Conservation (phyloP, 2,329 filamentous ascomycete species). For the Pezicula carpinea region DNA sequence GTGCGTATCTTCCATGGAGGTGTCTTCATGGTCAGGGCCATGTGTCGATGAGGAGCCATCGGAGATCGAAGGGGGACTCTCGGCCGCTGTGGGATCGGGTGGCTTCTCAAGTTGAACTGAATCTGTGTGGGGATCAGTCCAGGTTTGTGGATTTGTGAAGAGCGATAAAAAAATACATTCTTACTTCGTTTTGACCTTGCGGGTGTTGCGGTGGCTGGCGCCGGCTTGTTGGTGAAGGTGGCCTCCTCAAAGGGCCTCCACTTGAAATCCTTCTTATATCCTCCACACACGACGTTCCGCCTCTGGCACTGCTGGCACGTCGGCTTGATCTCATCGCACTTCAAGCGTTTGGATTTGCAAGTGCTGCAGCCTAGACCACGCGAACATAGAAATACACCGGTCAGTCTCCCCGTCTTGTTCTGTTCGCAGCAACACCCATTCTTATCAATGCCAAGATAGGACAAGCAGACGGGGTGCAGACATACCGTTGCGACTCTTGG, state of each 20-base stretch:
- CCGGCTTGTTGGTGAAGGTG: constrained; percentile 41
- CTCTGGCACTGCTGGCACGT: constrained; percentile 62
- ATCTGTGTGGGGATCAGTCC: constrained; percentile 18
- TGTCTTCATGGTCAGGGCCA: constrained; percentile 20
- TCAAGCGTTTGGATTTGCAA: constrained; percentile 68
- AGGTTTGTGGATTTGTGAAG: background rate
- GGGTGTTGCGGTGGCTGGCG: constrained; percentile 18
- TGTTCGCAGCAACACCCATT: constrained; percentile 1
- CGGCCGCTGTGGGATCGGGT: constrained; percentile 9
- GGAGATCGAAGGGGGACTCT: constrained; percentile 18
- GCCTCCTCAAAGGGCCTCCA: constrained; percentile 67
- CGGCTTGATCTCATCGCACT: constrained; percentile 70
- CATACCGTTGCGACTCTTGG: constrained; percentile 72
- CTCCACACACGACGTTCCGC: constrained; percentile 61
- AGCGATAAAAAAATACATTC: background rate
- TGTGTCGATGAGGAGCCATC: constrained; percentile 21
- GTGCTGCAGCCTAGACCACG: constrained; percentile 63
- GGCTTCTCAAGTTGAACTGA: constrained; percentile 16
- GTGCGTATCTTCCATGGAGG: constrained; percentile 16
- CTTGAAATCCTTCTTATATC: constrained; percentile 73
- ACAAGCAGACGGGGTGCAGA: constrained; percentile 12
- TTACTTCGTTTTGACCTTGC: constrained; percentile 22
- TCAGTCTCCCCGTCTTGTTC: constrained; percentile 5
- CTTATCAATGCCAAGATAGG: constrained; percentile 25
- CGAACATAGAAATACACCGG: constrained; percentile 8